Percentiles rank a stretch among this genome's conserved stretches.
Evolutionary conservation across 805 yeast genomes (phyloP).

Genomic region (Kodamaea leandrae): DNA sequence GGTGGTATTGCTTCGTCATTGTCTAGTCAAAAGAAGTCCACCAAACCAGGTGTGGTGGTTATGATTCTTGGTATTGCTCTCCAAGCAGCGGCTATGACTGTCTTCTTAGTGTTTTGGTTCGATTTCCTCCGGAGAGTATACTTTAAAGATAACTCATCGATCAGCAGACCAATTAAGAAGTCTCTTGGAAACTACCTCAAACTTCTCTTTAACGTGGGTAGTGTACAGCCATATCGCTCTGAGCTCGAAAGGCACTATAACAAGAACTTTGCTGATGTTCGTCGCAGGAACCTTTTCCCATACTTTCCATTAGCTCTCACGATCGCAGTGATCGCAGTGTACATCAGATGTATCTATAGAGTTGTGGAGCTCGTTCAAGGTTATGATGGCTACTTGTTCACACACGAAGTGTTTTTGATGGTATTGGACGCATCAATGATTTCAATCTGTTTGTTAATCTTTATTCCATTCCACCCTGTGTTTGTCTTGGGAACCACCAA

Average conservation of each 20-base stretch:
- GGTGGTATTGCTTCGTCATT: slow-evolving; percentile 35
- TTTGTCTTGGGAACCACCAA: slow-evolving; percentile 31
- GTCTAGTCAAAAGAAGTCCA: slow-evolving; percentile 18
- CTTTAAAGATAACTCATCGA: slow-evolving; percentile 23
- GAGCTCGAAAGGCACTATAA: slow-evolving; percentile 32
- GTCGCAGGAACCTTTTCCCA: slow-evolving; percentile 25
- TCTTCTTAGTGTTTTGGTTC: slow-evolving; percentile 36
- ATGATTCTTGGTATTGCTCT: slow-evolving; percentile 40
- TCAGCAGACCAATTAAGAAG: slow-evolving; percentile 16
- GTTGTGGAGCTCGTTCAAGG: slow-evolving; percentile 42
- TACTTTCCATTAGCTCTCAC: slow-evolving; percentile 37
- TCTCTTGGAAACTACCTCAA: slow-evolving; percentile 26
- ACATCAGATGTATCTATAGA: slow-evolving; percentile 35
- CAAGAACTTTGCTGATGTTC: slow-evolving; percentile 22
- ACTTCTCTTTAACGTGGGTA: slow-evolving; percentile 26
- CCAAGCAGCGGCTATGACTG: slow-evolving; percentile 39
- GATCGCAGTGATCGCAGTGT: slow-evolving; percentile 29
- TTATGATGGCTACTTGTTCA: slow-evolving; percentile 34
- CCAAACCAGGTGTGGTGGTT: slow-evolving; percentile 32
- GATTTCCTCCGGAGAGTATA: slow-evolving; percentile 33
- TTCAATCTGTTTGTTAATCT: slow-evolving; percentile 33
- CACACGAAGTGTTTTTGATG: slow-evolving; percentile 37
- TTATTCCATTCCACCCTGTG: slow-evolving; percentile 40
- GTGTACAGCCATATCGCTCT: slow-evolving; percentile 22
- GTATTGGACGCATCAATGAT: slow-evolving; percentile 40